Conservation (phyloP, 2,329 filamentous ascomycete species). For the Hypoxylon sp. region DNA sequence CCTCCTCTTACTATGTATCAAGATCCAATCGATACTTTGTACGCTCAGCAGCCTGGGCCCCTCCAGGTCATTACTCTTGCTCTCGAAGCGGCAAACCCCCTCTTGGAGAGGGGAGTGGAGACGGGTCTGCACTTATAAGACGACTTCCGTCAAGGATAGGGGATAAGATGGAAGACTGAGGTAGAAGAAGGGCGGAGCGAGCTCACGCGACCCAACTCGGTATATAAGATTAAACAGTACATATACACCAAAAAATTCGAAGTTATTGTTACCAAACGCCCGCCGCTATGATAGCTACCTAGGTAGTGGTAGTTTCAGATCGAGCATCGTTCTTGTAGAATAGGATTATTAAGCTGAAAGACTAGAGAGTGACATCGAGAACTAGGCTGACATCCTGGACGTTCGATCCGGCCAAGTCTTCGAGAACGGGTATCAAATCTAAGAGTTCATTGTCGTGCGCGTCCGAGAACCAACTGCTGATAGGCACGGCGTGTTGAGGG, state of each 20-base stretch:
- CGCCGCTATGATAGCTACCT: constrained; percentile 60
- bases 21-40: constrained; percentile 17
- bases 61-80: constrained; percentile 10
- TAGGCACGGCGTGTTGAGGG: constrained; percentile 96
- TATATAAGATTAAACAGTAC: constrained; percentile 63
- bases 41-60: constrained; percentile 7
- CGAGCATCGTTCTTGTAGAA: constrained; percentile 40
- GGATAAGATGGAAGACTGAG: constrained; percentile 9
- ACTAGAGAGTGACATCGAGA: constrained; percentile 84
- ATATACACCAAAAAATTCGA: constrained; percentile 60
- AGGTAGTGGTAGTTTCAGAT: constrained; percentile 38
- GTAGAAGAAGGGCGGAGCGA: constrained; percentile 24
- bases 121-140: constrained; percentile 12
- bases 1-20: constrained; percentile 20
- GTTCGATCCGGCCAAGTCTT: constrained; percentile 88
- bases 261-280: constrained; percentile 61
- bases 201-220: constrained; percentile 37
- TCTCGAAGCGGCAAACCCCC: constrained; percentile 17
- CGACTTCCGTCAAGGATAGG: constrained; percentile 25
- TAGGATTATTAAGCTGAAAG: constrained; percentile 47
- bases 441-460: constrained; percentile 98
- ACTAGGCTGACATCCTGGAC: constrained; percentile 97
- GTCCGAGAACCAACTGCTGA: constrained; percentile 99
- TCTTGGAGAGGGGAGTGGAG: constrained; percentile 1
- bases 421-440: constrained; percentile 96